These are phyloP conservation scores for Amborella trichopoda DNA, from an alignment of 164 flowering plant genomes.

Conservation along the genomic window DNA sequence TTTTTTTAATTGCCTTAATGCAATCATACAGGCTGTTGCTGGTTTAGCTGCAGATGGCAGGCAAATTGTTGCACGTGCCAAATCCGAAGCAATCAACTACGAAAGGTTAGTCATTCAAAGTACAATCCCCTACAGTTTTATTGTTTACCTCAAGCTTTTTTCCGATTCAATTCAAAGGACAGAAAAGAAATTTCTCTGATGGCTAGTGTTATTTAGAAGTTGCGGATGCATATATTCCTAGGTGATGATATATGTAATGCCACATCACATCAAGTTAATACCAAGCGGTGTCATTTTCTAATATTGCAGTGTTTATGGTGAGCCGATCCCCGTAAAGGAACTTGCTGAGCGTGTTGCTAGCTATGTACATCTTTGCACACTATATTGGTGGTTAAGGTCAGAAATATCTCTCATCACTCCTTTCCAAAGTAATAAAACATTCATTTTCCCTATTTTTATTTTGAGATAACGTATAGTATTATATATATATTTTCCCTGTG, in stretches of 20 bases:
- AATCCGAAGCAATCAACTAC: slow-evolving; percentile 70
- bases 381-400: slow-evolving; percentile 98
- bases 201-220: too few species aligned
- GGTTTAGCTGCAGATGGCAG: slow-evolving; percentile 98
- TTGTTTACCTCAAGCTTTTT: too few species aligned
- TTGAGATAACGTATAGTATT: too few species aligned
- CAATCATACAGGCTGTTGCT: slow-evolving; percentile 86
- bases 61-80: slow-evolving; percentile 91
- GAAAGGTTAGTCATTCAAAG: slow-evolving; percentile 44
- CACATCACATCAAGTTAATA: too few species aligned
- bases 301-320: slow-evolving; percentile 68
- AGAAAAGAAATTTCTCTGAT: too few species aligned
- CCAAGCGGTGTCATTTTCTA: background rate
- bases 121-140: too few species aligned
- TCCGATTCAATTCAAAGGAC: too few species aligned
- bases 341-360: slow-evolving; percentile 97
- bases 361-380: slow-evolving; percentile 91
- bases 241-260: too few species aligned
- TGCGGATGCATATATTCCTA: too few species aligned
- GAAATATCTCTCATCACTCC: background rate
- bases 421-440: too few species aligned
- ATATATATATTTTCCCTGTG: too few species aligned
- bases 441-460: too few species aligned
- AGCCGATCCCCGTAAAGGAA: slow-evolving; percentile 80
- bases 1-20: background rate